phyloP scores from a whole-genome alignment of 495 filamentous ascomycete species.

The Echria macrotheca region DNA sequence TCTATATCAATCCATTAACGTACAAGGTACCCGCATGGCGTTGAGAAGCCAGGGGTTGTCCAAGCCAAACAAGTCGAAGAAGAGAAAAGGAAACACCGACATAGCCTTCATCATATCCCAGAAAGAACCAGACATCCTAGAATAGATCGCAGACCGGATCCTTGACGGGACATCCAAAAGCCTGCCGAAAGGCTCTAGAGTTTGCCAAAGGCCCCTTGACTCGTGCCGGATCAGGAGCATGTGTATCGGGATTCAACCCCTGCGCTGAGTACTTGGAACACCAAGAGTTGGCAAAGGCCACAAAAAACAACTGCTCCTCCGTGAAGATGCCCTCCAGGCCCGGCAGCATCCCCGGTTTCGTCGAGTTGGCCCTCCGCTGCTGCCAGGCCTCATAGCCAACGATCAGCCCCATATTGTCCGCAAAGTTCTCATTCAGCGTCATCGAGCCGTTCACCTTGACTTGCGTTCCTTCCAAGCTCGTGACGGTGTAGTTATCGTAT shows the following conservation, averaged over 20 bases:
- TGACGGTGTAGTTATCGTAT: conserved; percentile 52
- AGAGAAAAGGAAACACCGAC: no score
- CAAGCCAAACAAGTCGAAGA: no score
- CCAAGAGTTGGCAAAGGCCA: not conserved
- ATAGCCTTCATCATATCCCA: no score
- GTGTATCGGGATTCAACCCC: not conserved
- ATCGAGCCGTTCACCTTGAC: not conserved
- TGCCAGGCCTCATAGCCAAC: not conserved
- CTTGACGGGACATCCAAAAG: not conserved
- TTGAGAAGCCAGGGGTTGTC: no score
- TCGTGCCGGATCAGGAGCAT: not conserved
- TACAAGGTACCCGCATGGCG: no score
- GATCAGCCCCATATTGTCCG: not conserved
- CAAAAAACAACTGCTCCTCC: not conserved
- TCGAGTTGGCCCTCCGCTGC: not conserved
- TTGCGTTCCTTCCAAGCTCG: not conserved
- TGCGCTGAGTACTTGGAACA: not conserved
- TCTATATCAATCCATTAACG: no score
- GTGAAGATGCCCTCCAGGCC: not conserved
- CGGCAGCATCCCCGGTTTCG: not conserved
- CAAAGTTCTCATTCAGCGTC: not conserved
- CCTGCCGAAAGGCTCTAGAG: not conserved
- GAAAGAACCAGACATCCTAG: no score
- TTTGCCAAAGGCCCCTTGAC: not conserved
- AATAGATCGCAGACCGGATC: not conserved